Conservation (phyloP, 73 alveolate genomes). For the Paramecium bursaria region DNA sequence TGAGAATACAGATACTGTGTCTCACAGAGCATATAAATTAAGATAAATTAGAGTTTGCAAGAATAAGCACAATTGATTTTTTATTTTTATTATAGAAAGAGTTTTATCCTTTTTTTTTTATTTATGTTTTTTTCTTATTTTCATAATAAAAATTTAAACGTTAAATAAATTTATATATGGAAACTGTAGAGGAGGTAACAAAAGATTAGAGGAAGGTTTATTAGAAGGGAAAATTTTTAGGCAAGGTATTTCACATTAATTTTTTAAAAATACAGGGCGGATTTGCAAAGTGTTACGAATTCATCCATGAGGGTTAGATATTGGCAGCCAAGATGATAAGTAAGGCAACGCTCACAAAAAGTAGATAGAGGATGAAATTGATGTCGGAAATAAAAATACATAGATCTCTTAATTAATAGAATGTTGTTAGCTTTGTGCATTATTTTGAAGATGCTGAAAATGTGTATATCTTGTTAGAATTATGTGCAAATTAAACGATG, state of each 20-base stretch:
- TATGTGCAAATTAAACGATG: slow-evolving; percentile 87
- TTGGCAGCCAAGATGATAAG: slow-evolving; percentile 93
- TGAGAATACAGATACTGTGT: too few relatives aligned
- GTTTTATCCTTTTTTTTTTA: too few relatives aligned
- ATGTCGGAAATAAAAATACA: slow-evolving; percentile 94
- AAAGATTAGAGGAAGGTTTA: not conserved
- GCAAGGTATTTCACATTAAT: too few relatives aligned
- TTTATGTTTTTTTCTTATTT: too few relatives aligned
- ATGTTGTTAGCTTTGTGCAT: slow-evolving; percentile 90
- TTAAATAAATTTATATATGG: not conserved
- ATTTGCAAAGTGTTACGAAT: slow-evolving; percentile 95
- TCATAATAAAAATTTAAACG: too few relatives aligned
- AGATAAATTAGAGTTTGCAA: too few relatives aligned
- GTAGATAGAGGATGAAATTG: slow-evolving; percentile 91
- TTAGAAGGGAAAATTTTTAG: slow-evolving; percentile 81
- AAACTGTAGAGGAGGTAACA: slow-evolving; percentile 8
- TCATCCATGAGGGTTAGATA: slow-evolving; percentile 73
- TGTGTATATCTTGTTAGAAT: slow-evolving; percentile 87
- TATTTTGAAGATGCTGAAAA: slow-evolving; percentile 91
- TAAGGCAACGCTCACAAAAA: slow-evolving; percentile 87
- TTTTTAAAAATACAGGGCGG: slow-evolving; percentile 85
- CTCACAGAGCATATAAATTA: too few relatives aligned
- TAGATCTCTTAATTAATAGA: slow-evolving; percentile 85
- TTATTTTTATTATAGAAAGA: too few relatives aligned
- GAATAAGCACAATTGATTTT: too few relatives aligned